phyloP scores from a whole-genome alignment of 345 rosid genomes.

The Schrenkiella parvula region DNA sequence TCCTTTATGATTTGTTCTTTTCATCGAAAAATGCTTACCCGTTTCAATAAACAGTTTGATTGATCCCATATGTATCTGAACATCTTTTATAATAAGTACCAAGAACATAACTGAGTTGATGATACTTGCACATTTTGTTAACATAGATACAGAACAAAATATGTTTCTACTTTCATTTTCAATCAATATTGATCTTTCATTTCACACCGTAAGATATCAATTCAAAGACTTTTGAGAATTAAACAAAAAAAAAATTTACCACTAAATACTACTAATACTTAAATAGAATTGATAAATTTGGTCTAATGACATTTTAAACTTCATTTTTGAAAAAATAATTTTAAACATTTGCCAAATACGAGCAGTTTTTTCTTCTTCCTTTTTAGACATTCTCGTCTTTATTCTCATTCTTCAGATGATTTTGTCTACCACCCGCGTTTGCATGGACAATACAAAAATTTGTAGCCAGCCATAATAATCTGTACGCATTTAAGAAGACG shows the following conservation, averaged over 20 bases:
- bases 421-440: background rate
- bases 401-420: background rate
- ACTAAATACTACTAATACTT: background rate
- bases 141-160: background rate
- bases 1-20: background rate
- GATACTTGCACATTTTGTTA: slow-evolving; percentile 21
- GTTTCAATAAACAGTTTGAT: background rate
- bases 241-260: background rate
- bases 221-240: background rate
- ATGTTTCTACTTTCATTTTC: background rate
- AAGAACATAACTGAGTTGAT: background rate
- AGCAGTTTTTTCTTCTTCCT: background rate
- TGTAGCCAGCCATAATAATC: background rate
- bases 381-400: background rate
- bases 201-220: slow-evolving; percentile 13
- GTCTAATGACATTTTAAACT: background rate
- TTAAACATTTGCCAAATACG: background rate
- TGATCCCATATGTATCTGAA: background rate
- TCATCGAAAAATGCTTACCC: background rate
- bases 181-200: background rate
- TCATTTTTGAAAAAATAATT: background rate
- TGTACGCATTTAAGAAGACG: background rate
- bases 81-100: background rate
- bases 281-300: background rate
- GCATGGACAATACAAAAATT: background rate